Evolutionary conservation across 208 protist genomes (phyloP).

Genomic region (Wallacemonas sp.): DNA sequence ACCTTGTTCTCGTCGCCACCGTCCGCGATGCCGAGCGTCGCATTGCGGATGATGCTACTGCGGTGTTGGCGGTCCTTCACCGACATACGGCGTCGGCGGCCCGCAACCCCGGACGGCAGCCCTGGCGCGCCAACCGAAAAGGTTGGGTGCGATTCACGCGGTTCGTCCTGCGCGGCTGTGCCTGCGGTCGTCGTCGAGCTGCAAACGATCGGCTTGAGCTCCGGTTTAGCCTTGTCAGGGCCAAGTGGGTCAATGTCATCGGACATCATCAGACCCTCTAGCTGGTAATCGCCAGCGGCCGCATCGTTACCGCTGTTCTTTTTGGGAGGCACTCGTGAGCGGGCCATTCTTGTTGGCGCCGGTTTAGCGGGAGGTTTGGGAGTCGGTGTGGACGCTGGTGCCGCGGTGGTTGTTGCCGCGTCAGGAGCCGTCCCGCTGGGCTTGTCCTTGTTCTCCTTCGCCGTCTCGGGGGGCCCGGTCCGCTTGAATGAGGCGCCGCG

Average conservation of each 20-base stretch:
- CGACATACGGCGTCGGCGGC: slow-evolving; percentile 2
- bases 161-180: background rate
- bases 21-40: slow-evolving; percentile 1
- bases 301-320: background rate
- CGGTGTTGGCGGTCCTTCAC: slow-evolving; percentile 10
- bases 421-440: too few relatives aligned
- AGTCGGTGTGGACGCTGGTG: background rate
- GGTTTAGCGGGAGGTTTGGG: background rate
- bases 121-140: background rate
- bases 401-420: background rate
- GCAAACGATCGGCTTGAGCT: background rate
- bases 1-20: background rate
- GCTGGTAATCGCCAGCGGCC: background rate
- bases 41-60: slow-evolving; percentile 16
- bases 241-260: slow-evolving; percentile 12
- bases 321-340: background rate
- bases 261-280: slow-evolving; percentile 1
- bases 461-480: background rate
- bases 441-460: too few relatives aligned
- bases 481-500: slow-evolving; percentile 9
- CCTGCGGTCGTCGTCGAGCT: too few relatives aligned
- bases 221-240: background rate
- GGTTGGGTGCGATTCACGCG: background rate
- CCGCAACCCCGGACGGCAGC: background rate
- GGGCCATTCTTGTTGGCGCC: background rate